Base-by-base conservation (phyloP, 192 early-diverging fungal species). In the Coemansia sp. region DNA sequence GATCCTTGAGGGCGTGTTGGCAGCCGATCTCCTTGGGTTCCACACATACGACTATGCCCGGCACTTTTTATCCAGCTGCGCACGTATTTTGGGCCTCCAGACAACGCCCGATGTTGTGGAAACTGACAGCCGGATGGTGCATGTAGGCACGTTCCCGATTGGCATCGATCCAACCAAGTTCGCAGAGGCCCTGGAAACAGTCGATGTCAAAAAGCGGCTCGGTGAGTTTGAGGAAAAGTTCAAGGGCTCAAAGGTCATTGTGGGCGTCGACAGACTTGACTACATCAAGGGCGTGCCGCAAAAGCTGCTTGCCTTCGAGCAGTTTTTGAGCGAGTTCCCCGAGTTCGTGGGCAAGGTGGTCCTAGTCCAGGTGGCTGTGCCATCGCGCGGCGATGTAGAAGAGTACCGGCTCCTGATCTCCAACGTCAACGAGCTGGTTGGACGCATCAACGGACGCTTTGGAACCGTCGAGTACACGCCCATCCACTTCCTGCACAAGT, bases 241-340 rank as follows among this genome's bases (percentile, higher is more conserved):
- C 68, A 85, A 87, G 49, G 95, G 90, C 18, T 86, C 87, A 34
- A 92, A 93, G 70, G 77, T 99, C 9, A 91, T 99, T 74, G 92
- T 99, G 2, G 96, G 98, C 16, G 95, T 99, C 2, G 98, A 99
- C 71, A 87, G 98, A 34, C 84, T 99, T 42, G 98, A 99, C 79
- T 99, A 99, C 75, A 99, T 99, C 84, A 99, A 99, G 84, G 98
- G 97, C 49, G 94, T 99, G 21, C 98, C 98, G 30, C 98, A 99
- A 68, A 99, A 99, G 83, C 76, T 99, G 53, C 93, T 96, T 71
- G 96, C 96, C 0, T 87, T 99, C 35, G 94, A 97, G 72, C 88
- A 94, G 48, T 94, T 99, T 58, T 77, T 99, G 40, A 86, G 84
- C 29, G 71, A 89, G 56, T 88, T 96, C 73, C 94, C 94, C 2